Percentiles rank a stretch among this genome's conserved stretches.
Conservation (phyloP, 2,329 filamentous ascomycete species). For the Podosphaera xanthii region DNA sequence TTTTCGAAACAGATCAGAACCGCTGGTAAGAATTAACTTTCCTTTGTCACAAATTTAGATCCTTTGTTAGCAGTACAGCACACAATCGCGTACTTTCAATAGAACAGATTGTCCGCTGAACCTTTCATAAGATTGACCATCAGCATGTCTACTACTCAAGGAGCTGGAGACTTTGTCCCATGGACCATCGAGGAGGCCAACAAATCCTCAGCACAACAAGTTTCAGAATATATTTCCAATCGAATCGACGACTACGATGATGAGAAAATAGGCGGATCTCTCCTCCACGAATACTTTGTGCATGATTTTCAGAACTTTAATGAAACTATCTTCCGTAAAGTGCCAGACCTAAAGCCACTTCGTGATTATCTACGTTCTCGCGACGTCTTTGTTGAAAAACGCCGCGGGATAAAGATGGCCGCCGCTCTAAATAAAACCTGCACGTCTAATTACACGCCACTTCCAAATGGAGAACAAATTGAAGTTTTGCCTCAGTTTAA, state of each 20-base stretch:
- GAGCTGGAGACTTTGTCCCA: not conserved
- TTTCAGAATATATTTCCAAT: not conserved
- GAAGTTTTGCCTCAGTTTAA: not conserved
- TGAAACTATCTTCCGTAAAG: not conserved
- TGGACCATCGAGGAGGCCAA: conserved; percentile 11
- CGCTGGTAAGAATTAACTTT: too few species aligned
- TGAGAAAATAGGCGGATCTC: not conserved
- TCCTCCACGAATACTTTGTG: not conserved
- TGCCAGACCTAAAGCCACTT: not conserved
- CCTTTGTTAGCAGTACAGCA: too few species aligned
- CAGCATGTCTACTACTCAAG: not conserved
- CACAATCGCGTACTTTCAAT: too few species aligned
- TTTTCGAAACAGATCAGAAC: too few species aligned
- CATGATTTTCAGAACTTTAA: not conserved
- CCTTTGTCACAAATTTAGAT: too few species aligned
- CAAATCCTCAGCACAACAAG: not conserved
- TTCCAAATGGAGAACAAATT: not conserved
- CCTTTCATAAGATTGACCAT: not conserved
- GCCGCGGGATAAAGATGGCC: not conserved
- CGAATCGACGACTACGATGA: not conserved
- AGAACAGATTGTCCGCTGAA: not conserved
- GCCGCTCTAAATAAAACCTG: not conserved
- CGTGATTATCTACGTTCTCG: not conserved
- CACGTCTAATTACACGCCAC: not conserved
- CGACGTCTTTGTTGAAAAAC: not conserved